These are phyloP conservation scores for Pseudogymnoascus sp. DNA, from an alignment of 2,329 filamentous ascomycete genomes.

Conservation along the genomic window DNA sequence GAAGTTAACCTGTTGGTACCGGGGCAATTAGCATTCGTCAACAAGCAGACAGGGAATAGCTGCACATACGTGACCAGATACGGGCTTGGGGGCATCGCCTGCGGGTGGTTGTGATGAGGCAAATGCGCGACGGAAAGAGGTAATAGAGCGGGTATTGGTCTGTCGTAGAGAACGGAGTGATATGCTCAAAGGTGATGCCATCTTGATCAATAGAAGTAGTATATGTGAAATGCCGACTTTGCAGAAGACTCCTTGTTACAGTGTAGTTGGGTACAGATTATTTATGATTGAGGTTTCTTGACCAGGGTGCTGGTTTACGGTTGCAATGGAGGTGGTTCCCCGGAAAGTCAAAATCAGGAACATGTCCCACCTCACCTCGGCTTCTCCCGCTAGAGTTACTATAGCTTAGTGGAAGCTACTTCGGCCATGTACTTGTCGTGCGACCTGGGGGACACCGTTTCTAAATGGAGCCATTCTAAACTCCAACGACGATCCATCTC, in stretches of 20 bases:
- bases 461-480: neutral
- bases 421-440: slow-evolving; percentile 2
- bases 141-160: neutral
- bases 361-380: neutral
- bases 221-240: neutral
- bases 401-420: neutral
- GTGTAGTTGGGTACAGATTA: neutral
- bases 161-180: neutral
- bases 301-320: neutral
- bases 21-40: neutral
- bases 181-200: neutral
- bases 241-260: neutral
- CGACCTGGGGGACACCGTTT: slow-evolving; percentile 9
- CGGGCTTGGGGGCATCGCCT: neutral
- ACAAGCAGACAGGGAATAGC: neutral
- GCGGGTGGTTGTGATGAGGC: neutral
- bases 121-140: neutral
- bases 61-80: slow-evolving; percentile 13
- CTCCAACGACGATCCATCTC: slow-evolving; percentile 6
- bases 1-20: slow-evolving; percentile 49
- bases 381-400: slow-evolving; percentile 4
- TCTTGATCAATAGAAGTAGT: neutral
- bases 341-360: slow-evolving; percentile 6
- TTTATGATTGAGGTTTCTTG: neutral
- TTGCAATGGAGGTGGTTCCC: neutral